Percentiles rank a stretch among this genome's conserved stretches.
These are phyloP conservation scores for Globisporangium abappressorium DNA, from an alignment of 352 stramenopile genomes.

Conservation along the genomic window DNA sequence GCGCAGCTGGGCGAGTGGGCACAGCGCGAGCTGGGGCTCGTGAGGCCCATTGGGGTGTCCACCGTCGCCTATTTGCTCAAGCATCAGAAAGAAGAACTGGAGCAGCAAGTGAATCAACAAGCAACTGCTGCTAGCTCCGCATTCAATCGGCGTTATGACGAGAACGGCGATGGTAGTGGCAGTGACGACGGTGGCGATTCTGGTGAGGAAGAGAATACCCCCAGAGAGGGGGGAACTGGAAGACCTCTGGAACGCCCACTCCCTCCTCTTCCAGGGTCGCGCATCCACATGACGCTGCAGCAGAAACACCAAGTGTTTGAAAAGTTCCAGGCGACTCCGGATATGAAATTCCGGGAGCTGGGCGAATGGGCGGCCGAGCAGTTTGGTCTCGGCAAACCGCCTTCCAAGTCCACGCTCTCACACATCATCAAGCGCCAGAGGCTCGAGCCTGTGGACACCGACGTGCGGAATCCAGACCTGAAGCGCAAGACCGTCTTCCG, in stretches of 20 bases:
- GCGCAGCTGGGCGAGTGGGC: constrained; percentile 10
- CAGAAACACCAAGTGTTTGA: constrained; percentile 1
- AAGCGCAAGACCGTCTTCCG: constrained; percentile 11
- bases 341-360: constrained; percentile 11
- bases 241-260: neutral
- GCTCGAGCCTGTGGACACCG: neutral
- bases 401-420: constrained; percentile 6
- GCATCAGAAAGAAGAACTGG: neutral
- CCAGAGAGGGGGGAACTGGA: too few species aligned
- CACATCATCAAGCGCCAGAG: constrained; percentile 2
- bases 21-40: constrained; percentile 6
- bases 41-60: constrained; percentile 5
- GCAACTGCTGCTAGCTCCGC: neutral
- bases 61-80: constrained; percentile 6
- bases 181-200: neutral
- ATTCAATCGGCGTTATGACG: neutral
- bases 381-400: constrained; percentile 1
- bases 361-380: constrained; percentile 7
- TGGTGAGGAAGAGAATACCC: neutral
- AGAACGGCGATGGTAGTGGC: neutral
- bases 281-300: constrained; percentile 12
- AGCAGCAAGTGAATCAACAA: neutral
- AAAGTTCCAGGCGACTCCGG: constrained; percentile 5
- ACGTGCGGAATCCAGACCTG: constrained; percentile 1
- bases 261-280: neutral